Base-by-base conservation (phyloP, 345 rosid species). In the Bruguiera sexangula region DNA sequence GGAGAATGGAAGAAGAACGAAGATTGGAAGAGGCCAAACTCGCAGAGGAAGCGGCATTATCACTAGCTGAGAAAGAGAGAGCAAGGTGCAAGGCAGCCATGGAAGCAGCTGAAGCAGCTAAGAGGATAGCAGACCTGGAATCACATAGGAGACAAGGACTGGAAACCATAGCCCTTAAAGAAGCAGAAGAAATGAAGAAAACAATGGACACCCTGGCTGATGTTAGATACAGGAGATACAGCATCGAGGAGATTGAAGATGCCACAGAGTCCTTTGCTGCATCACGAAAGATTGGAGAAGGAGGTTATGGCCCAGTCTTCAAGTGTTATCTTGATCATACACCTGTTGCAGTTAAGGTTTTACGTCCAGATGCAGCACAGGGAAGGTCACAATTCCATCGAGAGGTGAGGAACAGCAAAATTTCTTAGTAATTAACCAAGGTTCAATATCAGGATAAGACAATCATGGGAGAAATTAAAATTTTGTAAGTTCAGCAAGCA, bases 231-330 rank as follows among this genome's bases (percentile, higher is more conserved):
- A 81, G 97, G 71, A 86, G 89, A 79, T 95, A 95, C 77, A 69
- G 60, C 2, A 87, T 87, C 15, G 92, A 89, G 26, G 98, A 92
- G 77, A 85, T 95, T 61, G 97, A 95, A 79, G 63, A 69, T 62
- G 98, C 97, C 20, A 95, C 99, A 6, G 78, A 85, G 31, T 70
- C 39, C 79, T 95, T 95, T 29, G 31, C 80, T 5, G 59, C 56
- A 20, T 75, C 85, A 32, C 79, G 67, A 70, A 88, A 87, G 83
- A 86, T 95, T 7, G 98, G 98, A 0, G 98, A 92, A 85, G 99
- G 99, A 48, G 99, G 99, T 31, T 92, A 95, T 65, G 99, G 99
- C 37, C 96, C 98, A 1, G 99, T 95, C 34, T 95, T 62, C 62
- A 87, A 81, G 82, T 86, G 99, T 58, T 68, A 74, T 52, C 92